These are phyloP conservation scores for Blastobotrys robertii DNA, from an alignment of 805 yeast genomes.

Conservation along the genomic window DNA sequence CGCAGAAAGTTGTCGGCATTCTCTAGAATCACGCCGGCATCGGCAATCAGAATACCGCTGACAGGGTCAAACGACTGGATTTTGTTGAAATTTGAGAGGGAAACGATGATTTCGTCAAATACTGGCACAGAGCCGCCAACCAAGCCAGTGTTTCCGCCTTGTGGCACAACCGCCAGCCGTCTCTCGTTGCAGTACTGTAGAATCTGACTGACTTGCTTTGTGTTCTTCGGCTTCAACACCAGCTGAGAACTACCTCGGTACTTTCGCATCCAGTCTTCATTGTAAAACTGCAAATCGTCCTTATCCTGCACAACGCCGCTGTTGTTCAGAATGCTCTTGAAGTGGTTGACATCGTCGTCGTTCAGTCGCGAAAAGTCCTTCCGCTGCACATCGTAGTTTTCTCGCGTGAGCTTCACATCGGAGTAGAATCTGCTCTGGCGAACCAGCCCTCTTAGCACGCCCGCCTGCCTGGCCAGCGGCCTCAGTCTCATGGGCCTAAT, in stretches of 20 bases:
- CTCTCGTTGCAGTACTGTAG: constrained; percentile 71
- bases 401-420: constrained; percentile 44
- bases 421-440: too few species aligned
- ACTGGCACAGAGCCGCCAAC: constrained; percentile 93
- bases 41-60: constrained; percentile 79
- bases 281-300: constrained; percentile 37
- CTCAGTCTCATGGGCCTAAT: too few species aligned
- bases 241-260: constrained; percentile 79
- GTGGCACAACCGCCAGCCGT: constrained; percentile 81
- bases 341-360: constrained; percentile 48
- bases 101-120: constrained; percentile 78
- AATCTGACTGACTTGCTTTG: constrained; percentile 67
- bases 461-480: background rate
- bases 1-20: constrained; percentile 69
- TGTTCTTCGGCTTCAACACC: constrained; percentile 72
- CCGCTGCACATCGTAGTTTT: constrained; percentile 48
- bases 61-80: constrained; percentile 72
- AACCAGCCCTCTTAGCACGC: too few species aligned
- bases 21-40: constrained; percentile 86
- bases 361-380: constrained; percentile 42
- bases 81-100: constrained; percentile 60
- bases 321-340: constrained; percentile 47
- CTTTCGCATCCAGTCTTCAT: constrained; percentile 92
- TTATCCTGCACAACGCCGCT: constrained; percentile 28
- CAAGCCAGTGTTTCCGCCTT: constrained; percentile 94